A percentile compares a stretch with the other conserved stretches of the same genome.
phyloP scores from a whole-genome alignment of 805 yeast species.

The Naumovozyma baii region DNA sequence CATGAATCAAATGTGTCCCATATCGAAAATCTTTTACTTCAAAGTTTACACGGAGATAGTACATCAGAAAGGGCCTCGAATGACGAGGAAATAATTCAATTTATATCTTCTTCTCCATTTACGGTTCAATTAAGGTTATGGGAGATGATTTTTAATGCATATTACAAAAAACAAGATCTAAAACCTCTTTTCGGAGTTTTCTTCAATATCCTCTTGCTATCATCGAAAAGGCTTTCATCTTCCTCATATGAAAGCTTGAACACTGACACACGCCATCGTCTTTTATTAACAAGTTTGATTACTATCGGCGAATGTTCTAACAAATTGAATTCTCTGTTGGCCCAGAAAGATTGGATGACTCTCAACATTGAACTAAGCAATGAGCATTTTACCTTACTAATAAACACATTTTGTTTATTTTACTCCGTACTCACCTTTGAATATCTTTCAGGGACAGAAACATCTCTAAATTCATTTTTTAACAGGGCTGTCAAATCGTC shows the following conservation, averaged over 20 bases:
- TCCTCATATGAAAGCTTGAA: conserved; percentile 18
- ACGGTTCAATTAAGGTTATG: conserved; percentile 65
- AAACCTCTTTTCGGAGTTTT: conserved; percentile 40
- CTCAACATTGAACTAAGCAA: neutral
- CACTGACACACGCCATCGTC: conserved; percentile 31
- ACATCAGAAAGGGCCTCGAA: conserved; percentile 6
- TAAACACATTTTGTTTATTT: conserved; percentile 32
- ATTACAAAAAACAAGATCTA: conserved; percentile 27
- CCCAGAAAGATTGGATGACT: conserved; percentile 31
- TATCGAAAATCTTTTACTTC: conserved; percentile 35
- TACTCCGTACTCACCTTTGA: conserved; percentile 46
- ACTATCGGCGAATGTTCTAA: conserved; percentile 34
- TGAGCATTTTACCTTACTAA: conserved; percentile 15
- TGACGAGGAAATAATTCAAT: conserved; percentile 45
- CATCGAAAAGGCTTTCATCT: conserved; percentile 32
- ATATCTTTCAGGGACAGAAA: conserved; percentile 36
- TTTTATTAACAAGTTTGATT: conserved; percentile 42
- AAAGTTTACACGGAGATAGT: conserved; percentile 17
- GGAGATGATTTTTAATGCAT: conserved; percentile 57
- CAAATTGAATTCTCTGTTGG: conserved; percentile 27
- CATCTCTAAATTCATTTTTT: conserved; percentile 34
- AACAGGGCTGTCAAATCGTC: conserved; percentile 36
- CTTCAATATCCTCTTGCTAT: conserved; percentile 39
- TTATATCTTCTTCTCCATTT: conserved; percentile 54
- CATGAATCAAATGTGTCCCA: conserved; percentile 20